phyloP scores from a whole-genome alignment of 139 green algal species.

The Gonium pectorale region DNA sequence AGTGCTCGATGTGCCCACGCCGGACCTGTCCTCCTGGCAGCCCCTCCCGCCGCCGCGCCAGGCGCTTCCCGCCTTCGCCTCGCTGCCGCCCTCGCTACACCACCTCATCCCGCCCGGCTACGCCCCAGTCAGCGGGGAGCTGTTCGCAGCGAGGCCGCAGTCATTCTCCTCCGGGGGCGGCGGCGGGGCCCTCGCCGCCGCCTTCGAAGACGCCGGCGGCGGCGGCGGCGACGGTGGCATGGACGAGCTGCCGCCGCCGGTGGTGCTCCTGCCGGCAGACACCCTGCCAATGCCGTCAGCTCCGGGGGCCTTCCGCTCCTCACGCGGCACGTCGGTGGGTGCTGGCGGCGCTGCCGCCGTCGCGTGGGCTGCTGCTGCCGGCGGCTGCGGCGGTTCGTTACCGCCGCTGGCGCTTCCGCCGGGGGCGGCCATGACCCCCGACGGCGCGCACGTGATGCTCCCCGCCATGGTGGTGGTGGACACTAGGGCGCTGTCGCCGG shows the following conservation, averaged over 20 bases:
- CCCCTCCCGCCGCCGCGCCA: background rate
- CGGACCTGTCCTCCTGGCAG: slow-evolving; percentile 15
- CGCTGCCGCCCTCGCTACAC: background rate
- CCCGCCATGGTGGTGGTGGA: slow-evolving; percentile 12
- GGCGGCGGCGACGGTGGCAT: background rate
- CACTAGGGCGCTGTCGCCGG: background rate
- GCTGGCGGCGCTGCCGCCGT: background rate
- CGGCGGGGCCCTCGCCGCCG: background rate
- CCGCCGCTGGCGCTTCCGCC: background rate
- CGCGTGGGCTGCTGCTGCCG: too few species aligned
- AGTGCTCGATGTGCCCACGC: slow-evolving; percentile 19
- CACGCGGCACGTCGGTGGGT: background rate
- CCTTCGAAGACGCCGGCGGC: background rate
- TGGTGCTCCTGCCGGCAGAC: background rate
- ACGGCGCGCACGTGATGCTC: background rate
- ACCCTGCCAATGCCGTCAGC: background rate
- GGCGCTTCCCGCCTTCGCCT: background rate
- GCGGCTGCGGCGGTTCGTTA: too few species aligned
- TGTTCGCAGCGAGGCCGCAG: background rate
- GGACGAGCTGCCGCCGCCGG: too few species aligned
- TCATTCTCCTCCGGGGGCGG: background rate
- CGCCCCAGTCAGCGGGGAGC: background rate
- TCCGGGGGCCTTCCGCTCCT: background rate
- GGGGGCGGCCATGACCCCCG: background rate
- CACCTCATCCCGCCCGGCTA: background rate